Percentiles rank a stretch among this genome's conserved stretches.
phyloP scores from a whole-genome alignment of 306 rosid species.

The Geum urbanum region DNA sequence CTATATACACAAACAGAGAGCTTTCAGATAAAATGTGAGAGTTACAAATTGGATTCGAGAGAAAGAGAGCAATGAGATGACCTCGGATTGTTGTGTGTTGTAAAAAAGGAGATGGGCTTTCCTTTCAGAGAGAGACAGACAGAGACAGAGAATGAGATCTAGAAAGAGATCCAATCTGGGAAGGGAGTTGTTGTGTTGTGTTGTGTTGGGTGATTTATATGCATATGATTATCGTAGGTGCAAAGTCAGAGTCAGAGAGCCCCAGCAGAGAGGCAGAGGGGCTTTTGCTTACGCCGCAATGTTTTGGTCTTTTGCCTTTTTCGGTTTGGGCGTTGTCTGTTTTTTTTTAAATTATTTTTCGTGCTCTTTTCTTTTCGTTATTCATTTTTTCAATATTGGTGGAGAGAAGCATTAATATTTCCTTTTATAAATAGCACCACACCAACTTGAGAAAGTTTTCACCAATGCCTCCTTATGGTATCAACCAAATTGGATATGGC shows the following conservation, averaged over 20 bases:
- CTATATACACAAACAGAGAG: conserved; percentile 9
- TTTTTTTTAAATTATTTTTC: too few relatives aligned
- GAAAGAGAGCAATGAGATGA: conserved; percentile 22
- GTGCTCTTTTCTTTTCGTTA: too few relatives aligned
- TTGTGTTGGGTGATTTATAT: not conserved
- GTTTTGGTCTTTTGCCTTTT: not conserved
- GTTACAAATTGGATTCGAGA: not conserved
- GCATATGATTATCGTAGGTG: conserved; percentile 2
- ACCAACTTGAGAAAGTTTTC: too few relatives aligned
- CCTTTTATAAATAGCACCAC: too few relatives aligned
- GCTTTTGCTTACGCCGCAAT: not conserved
- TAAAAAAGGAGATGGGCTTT: not conserved
- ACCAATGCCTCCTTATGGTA: too few relatives aligned
- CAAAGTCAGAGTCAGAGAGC: not conserved
- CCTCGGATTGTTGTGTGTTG: conserved; percentile 22
- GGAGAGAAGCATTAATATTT: too few relatives aligned
- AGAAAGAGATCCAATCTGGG: conserved; percentile 32
- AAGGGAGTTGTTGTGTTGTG: not conserved
- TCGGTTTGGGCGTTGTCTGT: not conserved
- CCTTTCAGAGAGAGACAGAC: not conserved
- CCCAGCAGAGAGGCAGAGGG: too few relatives aligned
- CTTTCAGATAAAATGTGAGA: not conserved
- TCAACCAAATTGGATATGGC: too few relatives aligned
- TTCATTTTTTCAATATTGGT: too few relatives aligned
- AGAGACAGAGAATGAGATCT: conserved; percentile 15